Conservation (phyloP, 208 protist species). For the Wallacemonas rigidus region DNA sequence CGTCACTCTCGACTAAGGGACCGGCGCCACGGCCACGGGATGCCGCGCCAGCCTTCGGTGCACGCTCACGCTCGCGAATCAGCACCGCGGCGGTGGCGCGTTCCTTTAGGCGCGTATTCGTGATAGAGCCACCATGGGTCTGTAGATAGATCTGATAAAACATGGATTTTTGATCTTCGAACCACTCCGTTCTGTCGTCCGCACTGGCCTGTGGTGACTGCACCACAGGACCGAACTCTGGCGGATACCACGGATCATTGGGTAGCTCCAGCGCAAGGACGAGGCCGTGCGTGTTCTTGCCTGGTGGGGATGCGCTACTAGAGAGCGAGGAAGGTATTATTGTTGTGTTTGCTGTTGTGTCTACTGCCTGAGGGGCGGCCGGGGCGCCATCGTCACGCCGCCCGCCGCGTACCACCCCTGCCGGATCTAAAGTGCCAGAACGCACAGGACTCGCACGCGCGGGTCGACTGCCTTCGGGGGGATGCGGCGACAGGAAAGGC, state of each 20-base stretch:
- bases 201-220: not conserved
- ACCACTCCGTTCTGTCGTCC: not conserved
- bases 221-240: slow-evolving; percentile 12
- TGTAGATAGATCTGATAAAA: slow-evolving; percentile 14
- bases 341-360: too few species aligned
- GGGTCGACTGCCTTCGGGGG: not conserved
- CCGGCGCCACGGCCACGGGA: not conserved
- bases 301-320: not conserved
- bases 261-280: not conserved
- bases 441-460: not conserved
- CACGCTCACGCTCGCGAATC: slow-evolving; percentile 4
- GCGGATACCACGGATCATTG: slow-evolving; percentile 1
- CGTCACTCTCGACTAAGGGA: not conserved
- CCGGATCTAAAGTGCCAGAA: not conserved
- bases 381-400: too few species aligned
- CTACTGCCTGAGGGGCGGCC: too few species aligned
- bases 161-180: slow-evolving; percentile 12
- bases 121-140: slow-evolving; percentile 12
- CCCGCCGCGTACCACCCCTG: too few species aligned
- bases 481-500: slow-evolving; percentile 3
- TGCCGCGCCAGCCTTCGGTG: not conserved
- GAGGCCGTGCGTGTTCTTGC: not conserved
- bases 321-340: too few species aligned
- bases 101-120: not conserved
- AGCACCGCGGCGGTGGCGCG: slow-evolving; percentile 11